A percentile compares a stretch with the other conserved stretches of the same genome.
These are phyloP conservation scores for Nadsonia commutata DNA, from an alignment of 1,139 yeast genomes.

Conservation along the genomic window DNA sequence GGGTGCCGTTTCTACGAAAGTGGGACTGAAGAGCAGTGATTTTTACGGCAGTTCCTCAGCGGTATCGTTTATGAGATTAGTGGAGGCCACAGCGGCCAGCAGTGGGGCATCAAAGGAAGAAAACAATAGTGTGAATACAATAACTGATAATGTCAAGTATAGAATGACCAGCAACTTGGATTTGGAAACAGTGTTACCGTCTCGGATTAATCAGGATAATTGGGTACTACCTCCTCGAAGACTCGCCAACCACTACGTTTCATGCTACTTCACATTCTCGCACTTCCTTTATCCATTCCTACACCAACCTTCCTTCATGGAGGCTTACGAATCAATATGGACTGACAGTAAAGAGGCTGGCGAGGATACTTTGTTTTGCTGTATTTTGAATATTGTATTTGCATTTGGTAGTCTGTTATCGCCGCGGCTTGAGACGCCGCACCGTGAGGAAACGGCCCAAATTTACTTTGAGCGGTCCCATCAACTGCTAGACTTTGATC, in stretches of 20 bases:
- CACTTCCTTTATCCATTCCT: slow-evolving; percentile 11
- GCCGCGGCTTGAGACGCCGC: slow-evolving; percentile 6
- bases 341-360: background rate
- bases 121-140: background rate
- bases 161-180: background rate
- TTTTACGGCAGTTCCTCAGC: slow-evolving; percentile 12
- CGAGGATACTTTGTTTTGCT: slow-evolving; percentile 10
- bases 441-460: slow-evolving; percentile 7
- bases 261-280: slow-evolving; percentile 10
- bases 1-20: slow-evolving; percentile 8
- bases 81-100: slow-evolving; percentile 11
- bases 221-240: slow-evolving; percentile 11
- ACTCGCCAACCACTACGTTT: slow-evolving; percentile 10
- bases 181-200: background rate
- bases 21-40: slow-evolving; percentile 4
- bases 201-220: slow-evolving; percentile 3
- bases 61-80: slow-evolving; percentile 11
- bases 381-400: slow-evolving; percentile 12
- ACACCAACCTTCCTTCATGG: slow-evolving; percentile 11
- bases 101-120: background rate
- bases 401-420: slow-evolving; percentile 13
- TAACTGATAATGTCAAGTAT: background rate
- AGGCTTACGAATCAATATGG: slow-evolving; percentile 10
- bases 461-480: slow-evolving; percentile 11
- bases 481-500: slow-evolving; percentile 10